Conservation (phyloP, 805 yeast genomes). For the Candida corydali region DNA sequence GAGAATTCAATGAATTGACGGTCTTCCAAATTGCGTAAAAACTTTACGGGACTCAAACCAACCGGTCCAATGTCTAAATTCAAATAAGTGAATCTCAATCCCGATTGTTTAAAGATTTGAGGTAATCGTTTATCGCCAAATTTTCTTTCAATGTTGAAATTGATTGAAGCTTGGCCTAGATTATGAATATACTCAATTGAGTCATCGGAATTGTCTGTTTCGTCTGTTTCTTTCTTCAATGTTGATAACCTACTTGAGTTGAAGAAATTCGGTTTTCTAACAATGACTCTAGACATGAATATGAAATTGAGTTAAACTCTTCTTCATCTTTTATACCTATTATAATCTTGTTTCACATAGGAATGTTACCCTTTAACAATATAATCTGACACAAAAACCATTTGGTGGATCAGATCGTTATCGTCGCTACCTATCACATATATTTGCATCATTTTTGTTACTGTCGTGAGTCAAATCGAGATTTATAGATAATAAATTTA, state of each 20-base stretch:
- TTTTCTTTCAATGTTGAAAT: constrained; percentile 3
- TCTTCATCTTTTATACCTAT: too few species aligned
- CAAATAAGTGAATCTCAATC: constrained; percentile 1
- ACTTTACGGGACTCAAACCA: not conserved
- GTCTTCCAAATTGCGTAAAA: constrained; percentile 1
- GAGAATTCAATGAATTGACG: constrained; percentile 3
- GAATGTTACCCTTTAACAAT: too few species aligned
- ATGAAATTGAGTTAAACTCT: not conserved
- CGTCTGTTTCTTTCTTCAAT: not conserved
- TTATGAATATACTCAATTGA: not conserved
- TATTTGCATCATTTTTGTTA: constrained; percentile 1
- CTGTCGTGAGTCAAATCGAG: too few species aligned
- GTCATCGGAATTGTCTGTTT: not conserved
- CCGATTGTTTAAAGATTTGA: not conserved
- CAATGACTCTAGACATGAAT: constrained; percentile 3
- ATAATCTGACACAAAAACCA: too few species aligned
- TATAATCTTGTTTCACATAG: not conserved
- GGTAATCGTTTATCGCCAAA: constrained; percentile 2
- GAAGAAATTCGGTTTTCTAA: constrained; percentile 2
- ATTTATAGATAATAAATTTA: not conserved
- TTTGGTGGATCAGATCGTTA: too few species aligned
- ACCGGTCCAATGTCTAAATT: not conserved
- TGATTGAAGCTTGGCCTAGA: constrained; percentile 1
- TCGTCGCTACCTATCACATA: constrained; percentile 3
- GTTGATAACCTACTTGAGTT: not conserved